A percentile compares a stretch with the other conserved stretches of the same genome.
These are phyloP conservation scores for Cocos nucifera DNA, from an alignment of 176 grass and related monocot species.

Conservation along the genomic window DNA sequence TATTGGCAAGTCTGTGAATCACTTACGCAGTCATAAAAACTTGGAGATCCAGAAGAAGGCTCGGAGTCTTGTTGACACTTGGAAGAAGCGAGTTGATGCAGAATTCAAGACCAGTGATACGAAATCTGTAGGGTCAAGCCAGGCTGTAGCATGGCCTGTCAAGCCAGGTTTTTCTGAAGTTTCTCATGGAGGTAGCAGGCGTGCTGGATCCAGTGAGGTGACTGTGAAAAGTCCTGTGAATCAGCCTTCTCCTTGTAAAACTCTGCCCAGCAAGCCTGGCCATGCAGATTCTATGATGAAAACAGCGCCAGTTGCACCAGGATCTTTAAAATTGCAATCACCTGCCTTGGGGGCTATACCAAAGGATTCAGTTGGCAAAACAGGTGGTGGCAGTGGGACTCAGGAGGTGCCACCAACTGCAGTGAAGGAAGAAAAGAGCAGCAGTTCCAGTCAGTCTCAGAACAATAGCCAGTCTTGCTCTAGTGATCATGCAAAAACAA, in stretches of 20 bases:
- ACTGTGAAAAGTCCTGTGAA: conserved; percentile 24
- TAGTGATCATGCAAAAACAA: conserved; percentile 63
- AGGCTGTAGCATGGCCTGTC: conserved; percentile 46
- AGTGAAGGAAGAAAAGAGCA: conserved; percentile 81
- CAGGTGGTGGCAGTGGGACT: conserved; percentile 21
- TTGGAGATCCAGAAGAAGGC: conserved; percentile 50
- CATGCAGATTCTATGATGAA: conserved; percentile 24
- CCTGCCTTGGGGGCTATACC: conserved; percentile 13
- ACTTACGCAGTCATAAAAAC: conserved; percentile 52
- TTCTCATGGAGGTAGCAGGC: conserved; percentile 28
- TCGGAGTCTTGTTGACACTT: conserved; percentile 54
- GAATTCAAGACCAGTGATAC: conserved; percentile 52
- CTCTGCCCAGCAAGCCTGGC: conserved; percentile 20
- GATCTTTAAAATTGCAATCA: conserved; percentile 30
- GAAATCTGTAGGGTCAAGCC: conserved; percentile 37
- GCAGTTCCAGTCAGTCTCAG: conserved; percentile 77
- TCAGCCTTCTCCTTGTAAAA: conserved; percentile 29
- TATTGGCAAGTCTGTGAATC: conserved; percentile 63
- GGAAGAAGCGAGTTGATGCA: conserved; percentile 61
- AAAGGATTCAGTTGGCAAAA: conserved; percentile 38
- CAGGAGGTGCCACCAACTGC: conserved; percentile 19
- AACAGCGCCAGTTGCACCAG: conserved; percentile 13
- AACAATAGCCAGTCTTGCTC: conserved; percentile 90
- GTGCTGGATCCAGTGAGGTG: conserved; percentile 32
- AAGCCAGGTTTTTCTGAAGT: conserved; percentile 45